These are phyloP conservation scores for Diospyros lotus DNA, from an alignment of 148 eudicot genomes.

Conservation along the genomic window DNA sequence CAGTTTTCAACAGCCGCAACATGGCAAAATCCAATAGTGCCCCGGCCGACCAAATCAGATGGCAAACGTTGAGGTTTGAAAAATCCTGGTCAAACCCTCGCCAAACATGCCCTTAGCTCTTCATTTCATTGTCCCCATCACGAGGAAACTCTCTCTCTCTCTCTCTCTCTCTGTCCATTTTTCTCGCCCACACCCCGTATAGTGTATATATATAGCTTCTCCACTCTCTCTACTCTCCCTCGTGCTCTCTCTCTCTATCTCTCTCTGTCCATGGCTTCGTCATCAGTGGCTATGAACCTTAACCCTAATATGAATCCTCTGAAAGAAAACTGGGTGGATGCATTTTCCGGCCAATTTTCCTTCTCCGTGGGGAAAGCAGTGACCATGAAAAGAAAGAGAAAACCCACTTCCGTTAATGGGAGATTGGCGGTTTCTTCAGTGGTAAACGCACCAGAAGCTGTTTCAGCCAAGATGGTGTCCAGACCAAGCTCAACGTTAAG, in stretches of 20 bases:
- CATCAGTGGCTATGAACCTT: not conserved
- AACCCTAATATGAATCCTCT: constrained; percentile 2
- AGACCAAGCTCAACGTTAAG: not conserved
- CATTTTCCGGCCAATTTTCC: constrained; percentile 1
- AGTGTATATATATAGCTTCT: not conserved
- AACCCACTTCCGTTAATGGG: not conserved
- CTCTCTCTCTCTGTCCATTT: not conserved
- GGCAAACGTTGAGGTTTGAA: not conserved
- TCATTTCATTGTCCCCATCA: no score
- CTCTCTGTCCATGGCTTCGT: not conserved
- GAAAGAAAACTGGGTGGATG: not conserved
- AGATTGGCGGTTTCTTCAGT: not conserved
- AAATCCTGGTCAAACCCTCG: constrained; percentile 11
- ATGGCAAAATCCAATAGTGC: no score
- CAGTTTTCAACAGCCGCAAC: no score
- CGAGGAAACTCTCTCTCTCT: not conserved
- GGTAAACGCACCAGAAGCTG: not conserved
- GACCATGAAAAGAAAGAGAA: not conserved
- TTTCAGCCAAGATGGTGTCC: not conserved
- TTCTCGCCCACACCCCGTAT: not conserved
- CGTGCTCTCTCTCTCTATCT: constrained; percentile 1
- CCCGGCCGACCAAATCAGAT: constrained; percentile 9
- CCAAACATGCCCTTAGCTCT: constrained; percentile 16
- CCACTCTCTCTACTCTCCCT: not conserved
- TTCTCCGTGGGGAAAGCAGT: constrained; percentile 1